Conservation (phyloP, 164 flowering plant genomes). For the Taxillus chinensis region DNA sequence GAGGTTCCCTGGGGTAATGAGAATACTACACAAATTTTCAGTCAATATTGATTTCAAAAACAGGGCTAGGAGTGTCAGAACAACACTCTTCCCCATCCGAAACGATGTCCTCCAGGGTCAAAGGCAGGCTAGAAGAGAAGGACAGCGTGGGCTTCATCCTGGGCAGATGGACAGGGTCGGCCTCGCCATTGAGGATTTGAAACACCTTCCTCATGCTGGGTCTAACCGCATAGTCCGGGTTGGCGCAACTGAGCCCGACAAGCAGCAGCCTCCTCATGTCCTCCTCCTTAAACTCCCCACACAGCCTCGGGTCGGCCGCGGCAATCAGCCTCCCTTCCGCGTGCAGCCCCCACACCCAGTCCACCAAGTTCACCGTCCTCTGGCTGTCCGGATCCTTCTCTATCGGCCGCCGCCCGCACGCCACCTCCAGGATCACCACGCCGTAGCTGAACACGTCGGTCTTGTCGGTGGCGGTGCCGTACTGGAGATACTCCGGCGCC, state of each 20-base stretch:
- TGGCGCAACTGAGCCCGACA: slow-evolving; percentile 75
- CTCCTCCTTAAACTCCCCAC: slow-evolving; percentile 46
- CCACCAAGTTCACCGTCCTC: slow-evolving; percentile 66
- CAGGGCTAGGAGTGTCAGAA: slow-evolving; percentile 5
- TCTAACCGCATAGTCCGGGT: slow-evolving; percentile 62
- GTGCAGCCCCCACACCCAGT: slow-evolving; percentile 78
- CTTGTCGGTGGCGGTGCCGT: slow-evolving; percentile 85
- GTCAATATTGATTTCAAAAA: slow-evolving; percentile 22
- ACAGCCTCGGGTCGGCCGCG: slow-evolving; percentile 64
- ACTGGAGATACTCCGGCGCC: slow-evolving; percentile 93
- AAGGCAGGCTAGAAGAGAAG: slow-evolving; percentile 49
- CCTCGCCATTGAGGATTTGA: slow-evolving; percentile 71
- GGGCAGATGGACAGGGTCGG: slow-evolving; percentile 40
- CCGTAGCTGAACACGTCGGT: slow-evolving; percentile 89
- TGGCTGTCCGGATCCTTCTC: slow-evolving; percentile 39
- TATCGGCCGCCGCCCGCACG: slow-evolving; percentile 86
- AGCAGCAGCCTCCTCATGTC: slow-evolving; percentile 70
- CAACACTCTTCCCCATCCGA: slow-evolving; percentile 44
- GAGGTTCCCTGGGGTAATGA: neutral
- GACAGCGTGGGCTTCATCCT: slow-evolving; percentile 55
- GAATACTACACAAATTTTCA: slow-evolving; percentile 10
- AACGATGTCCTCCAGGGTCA: slow-evolving; percentile 58
- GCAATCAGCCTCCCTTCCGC: slow-evolving; percentile 52
- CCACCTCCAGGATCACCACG: slow-evolving; percentile 79
- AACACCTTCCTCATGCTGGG: slow-evolving; percentile 79